Evolutionary conservation across 1,139 yeast species (phyloP).

Genomic region (Scheffersomyces quercinus): DNA sequence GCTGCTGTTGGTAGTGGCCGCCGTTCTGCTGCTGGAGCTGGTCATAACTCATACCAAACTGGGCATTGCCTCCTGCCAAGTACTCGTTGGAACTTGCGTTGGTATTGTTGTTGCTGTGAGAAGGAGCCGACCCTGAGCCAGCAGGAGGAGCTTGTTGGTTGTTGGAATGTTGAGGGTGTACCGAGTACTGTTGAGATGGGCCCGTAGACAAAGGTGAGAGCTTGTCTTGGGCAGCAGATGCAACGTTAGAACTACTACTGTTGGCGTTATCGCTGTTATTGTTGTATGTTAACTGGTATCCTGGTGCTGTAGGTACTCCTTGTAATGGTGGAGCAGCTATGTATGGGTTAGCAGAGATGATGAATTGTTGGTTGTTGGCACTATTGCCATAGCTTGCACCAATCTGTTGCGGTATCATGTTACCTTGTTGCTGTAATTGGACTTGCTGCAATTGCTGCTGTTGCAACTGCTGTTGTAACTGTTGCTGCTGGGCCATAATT

Average conservation of each 20-base stretch:
- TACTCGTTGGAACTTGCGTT: conserved; percentile 7
- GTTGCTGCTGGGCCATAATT: conserved; percentile 14
- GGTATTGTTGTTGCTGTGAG: conserved; percentile 9
- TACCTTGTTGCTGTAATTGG: conserved; percentile 7
- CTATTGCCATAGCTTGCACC: not conserved
- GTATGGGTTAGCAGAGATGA: conserved; percentile 21
- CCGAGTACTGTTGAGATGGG: conserved; percentile 14
- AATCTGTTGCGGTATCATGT: conserved; percentile 6
- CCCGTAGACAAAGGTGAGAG: conserved; percentile 27
- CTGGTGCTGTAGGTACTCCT: conserved; percentile 6
- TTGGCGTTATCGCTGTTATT: conserved; percentile 12
- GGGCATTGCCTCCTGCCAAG: conserved; percentile 6
- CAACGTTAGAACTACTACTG: conserved; percentile 6
- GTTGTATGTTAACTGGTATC: conserved; percentile 23
- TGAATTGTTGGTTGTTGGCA: conserved; percentile 10
- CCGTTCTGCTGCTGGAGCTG: conserved; percentile 9
- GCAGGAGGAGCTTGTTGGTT: conserved; percentile 11
- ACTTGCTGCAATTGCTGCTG: conserved; percentile 15
- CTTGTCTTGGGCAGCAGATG: conserved; percentile 19
- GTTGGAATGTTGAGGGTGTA: conserved; percentile 1
- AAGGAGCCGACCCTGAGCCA: conserved; percentile 11
- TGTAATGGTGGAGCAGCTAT: conserved; percentile 8
- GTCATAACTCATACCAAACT: conserved; percentile 15
- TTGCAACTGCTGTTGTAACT: conserved; percentile 15
- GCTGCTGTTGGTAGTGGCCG: conserved; percentile 10